Evolutionary conservation across 2,329 filamentous ascomycete species (phyloP), one percentile per base, ranked within the genome.

Genomic region (Calonectria montana): DNA sequence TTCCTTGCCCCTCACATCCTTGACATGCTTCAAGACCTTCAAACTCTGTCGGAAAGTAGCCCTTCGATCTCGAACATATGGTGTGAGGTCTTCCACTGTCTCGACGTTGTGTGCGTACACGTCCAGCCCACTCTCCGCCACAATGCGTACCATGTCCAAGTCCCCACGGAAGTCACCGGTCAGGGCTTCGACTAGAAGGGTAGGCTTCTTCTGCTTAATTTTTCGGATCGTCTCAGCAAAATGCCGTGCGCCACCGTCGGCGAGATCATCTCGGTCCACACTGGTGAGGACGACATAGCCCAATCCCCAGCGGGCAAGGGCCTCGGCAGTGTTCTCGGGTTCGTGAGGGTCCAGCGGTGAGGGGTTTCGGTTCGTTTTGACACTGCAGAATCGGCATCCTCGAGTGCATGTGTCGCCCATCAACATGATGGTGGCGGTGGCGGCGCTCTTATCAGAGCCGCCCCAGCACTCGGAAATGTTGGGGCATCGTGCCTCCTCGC

Each of bases 391-490:
- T 65, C 97, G 91, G 85, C 97, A 99, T 21, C 96, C 97, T 72
- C 97, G 91, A 21, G 97, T 99, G 85, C 97, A 99, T 10, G 96
- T 98, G 83, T 99, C 97, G 75, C 97, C 97, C 96, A 98, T 98
- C 59, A 99, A 87, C 97, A 99, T 99, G 84, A 99, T 98, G 13
- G 97, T 99, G 2, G 97, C 97, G 37, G 97, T 99, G 5, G 97
- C 97, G 29, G 95, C 93, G 76, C 91, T 93, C 87, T 98, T 98
- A 83, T 93, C 91, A 81, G 89, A 91, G 39, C 97, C 97, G 73
- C 97, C 97, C 97, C 97, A 99, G 87, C 97, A 99, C 83, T 98
- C 96, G 74, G 94, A 95, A 73, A 99, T 98, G 84, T 99, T 99
- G 73, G 97, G 97, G 84, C 97, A 99, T 76, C 95, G 91, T 1